Base-by-base conservation (phyloP, 331 rosid species). In the Arachis monticola region DNA sequence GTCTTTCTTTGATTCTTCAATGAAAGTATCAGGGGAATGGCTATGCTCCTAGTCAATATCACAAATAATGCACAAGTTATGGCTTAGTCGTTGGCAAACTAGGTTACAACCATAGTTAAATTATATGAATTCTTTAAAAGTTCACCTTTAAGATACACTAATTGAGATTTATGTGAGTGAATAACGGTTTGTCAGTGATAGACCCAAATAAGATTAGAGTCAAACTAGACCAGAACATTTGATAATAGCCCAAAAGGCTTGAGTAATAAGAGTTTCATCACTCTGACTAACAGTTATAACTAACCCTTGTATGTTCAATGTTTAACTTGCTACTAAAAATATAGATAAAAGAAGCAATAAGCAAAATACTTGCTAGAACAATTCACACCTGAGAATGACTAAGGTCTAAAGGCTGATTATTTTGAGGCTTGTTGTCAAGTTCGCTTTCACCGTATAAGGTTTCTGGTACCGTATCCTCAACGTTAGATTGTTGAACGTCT, bases 311-410 rank as follows among this genome's bases (percentile, higher is more conserved):
- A 2, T 12, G n/a, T 50, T 11, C 14, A 46, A 41, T 31, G 31
- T 7, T 48, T 30, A 6, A 45, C 9, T 47, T 7, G 10, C 41
- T 60, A 8, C 10, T 7, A 2, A 35, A 35, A 35, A n/a, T 6
- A 31, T 12, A 27, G 35, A 51, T n/a, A n/a, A 41, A 74, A 67
- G 67, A 38, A 41, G 3, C 13, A 69, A 64, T 30, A 6, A 60
- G 7, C 22, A 5, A 0, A 13, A 60, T 5, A 38, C 14, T 45
- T 46, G 38, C 35, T 67, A 62, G 17, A 9, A 17, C 53, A 50
- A 72, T 10, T 73, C 83, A 52, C 51, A 89, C 90, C 93, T 85
- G 84, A 14, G 68, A 80, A 38, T 72, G 67, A 45, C 69, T 67
- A n/a, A 48, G 67, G 69, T 51, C 73, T 67, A 64, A 42, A 64